Conservation (phyloP, 73 alveolate genomes). For the Tetrahymena elliotti region DNA sequence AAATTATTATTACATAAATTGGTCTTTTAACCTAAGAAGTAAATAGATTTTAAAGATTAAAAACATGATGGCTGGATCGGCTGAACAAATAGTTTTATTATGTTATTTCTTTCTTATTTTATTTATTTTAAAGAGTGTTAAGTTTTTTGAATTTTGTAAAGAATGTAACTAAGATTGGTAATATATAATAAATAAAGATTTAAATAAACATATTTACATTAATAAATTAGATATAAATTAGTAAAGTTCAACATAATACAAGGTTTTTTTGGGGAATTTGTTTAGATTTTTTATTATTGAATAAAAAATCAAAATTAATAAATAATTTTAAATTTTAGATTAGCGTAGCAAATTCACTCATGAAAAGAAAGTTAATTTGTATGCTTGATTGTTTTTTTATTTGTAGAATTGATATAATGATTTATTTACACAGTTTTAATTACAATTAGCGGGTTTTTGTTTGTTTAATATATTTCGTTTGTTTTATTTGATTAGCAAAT, state of each 20-base stretch:
- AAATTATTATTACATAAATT: no score
- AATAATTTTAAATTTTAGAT: no score
- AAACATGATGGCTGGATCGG: no score
- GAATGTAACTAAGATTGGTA: not conserved
- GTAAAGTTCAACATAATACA: not conserved
- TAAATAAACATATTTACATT: no score
- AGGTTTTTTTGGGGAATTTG: not conserved
- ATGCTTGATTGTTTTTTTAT: no score
- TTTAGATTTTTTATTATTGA: not conserved
- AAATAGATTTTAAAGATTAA: no score
- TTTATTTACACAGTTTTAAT: not conserved
- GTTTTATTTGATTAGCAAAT: not conserved
- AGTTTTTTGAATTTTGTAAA: not conserved
- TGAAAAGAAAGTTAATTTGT: not conserved
- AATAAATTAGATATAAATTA: not conserved
- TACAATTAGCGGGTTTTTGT: not conserved
- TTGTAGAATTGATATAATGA: not conserved
- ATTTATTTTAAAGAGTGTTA: no score
- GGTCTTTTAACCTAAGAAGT: no score
- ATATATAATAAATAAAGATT: not conserved
- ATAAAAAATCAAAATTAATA: not conserved
- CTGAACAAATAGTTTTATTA: no score
- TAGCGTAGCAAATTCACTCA: not conserved
- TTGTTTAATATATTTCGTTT: not conserved
- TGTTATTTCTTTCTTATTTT: no score